phyloP scores from a whole-genome alignment of 2,329 filamentous ascomycete species.

The Exophiala bonariae region DNA sequence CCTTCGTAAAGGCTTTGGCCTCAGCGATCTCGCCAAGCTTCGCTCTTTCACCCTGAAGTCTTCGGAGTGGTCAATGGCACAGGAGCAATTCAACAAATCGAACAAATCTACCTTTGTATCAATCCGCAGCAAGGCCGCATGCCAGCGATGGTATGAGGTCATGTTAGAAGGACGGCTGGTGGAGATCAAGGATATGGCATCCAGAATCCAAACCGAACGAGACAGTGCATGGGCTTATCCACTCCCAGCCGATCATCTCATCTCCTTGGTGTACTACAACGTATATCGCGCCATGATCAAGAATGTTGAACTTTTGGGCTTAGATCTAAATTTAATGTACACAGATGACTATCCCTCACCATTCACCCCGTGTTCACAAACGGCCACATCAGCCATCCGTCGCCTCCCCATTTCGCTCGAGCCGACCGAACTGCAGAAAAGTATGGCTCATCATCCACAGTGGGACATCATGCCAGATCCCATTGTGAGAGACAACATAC shows the following conservation, averaged over 20 bases:
- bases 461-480: slow-evolving; percentile 40
- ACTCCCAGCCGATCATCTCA: slow-evolving; percentile 34
- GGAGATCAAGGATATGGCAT: slow-evolving; percentile 10
- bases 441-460: slow-evolving; percentile 42
- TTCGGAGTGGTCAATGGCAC: slow-evolving; percentile 7
- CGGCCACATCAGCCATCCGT: slow-evolving; percentile 16
- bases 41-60: not conserved
- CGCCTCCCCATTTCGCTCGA: slow-evolving; percentile 32
- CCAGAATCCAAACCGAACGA: slow-evolving; percentile 2
- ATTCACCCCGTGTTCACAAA: slow-evolving; percentile 19
- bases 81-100: not conserved
- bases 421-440: slow-evolving; percentile 41
- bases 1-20: slow-evolving; percentile 5
- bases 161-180: slow-evolving; percentile 10
- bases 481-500: slow-evolving; percentile 41
- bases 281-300: slow-evolving; percentile 35
- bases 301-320: slow-evolving; percentile 34
- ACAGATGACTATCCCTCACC: slow-evolving; percentile 26
- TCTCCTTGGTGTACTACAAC: slow-evolving; percentile 37
- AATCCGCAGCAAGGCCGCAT: slow-evolving; percentile 13
- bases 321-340: slow-evolving; percentile 22
- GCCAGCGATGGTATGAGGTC: slow-evolving; percentile 16
- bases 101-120: slow-evolving; percentile 14
- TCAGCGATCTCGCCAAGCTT: slow-evolving; percentile 9
- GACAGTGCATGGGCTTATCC: slow-evolving; percentile 13